These are phyloP conservation scores for Colletotrichum kahawae DNA, from an alignment of 2,329 filamentous ascomycete genomes.

Conservation along the genomic window DNA sequence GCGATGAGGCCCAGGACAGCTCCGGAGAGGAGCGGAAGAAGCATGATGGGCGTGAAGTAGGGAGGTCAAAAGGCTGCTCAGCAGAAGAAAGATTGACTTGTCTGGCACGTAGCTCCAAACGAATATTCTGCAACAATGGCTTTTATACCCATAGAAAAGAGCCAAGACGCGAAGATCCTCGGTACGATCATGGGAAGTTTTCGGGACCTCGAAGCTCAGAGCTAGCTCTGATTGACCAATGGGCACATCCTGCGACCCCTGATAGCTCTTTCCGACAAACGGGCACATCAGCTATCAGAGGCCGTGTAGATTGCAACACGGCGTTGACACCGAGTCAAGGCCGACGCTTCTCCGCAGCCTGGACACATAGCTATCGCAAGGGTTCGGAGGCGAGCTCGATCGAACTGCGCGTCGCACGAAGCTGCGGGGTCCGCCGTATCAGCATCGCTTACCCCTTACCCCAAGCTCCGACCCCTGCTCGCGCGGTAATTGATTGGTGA, in stretches of 20 bases:
- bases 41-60: neutral
- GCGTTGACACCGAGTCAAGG: slow-evolving; percentile 7
- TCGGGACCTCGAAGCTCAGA: neutral
- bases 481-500: neutral
- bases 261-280: neutral
- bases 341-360: slow-evolving; percentile 14
- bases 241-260: neutral
- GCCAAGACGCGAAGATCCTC: neutral
- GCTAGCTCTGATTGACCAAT: slow-evolving; percentile 6
- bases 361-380: neutral
- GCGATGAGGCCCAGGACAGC: neutral
- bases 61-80: neutral
- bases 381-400: neutral
- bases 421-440: slow-evolving; percentile 10
- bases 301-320: neutral
- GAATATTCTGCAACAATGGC: neutral
- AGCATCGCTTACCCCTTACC: neutral
- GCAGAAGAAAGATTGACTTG: neutral
- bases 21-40: slow-evolving; percentile 2
- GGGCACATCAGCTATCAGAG: neutral
- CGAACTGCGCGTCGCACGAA: neutral
- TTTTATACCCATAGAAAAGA: neutral
- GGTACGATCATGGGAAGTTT: neutral
- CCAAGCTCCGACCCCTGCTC: neutral
- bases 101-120: neutral